Conservation (phyloP, 2,329 filamentous ascomycete species). For the Ascosphaera aggregata region DNA sequence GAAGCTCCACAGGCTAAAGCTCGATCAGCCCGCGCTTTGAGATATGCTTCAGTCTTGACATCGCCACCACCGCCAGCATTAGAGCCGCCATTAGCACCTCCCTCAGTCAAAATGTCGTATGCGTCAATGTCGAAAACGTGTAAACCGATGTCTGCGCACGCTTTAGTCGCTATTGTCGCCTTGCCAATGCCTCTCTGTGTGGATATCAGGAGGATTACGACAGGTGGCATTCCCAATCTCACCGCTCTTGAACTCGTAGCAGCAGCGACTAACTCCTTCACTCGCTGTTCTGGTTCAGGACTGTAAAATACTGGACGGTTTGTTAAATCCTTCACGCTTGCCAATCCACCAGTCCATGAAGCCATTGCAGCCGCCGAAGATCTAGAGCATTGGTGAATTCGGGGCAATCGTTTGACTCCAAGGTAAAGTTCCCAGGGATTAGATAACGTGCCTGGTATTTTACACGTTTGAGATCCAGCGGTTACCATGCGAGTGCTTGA, state of each 20-base stretch:
- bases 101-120: constrained; percentile 87
- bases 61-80: constrained; percentile 29
- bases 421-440: constrained; percentile 84
- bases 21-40: constrained; percentile 69
- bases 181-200: constrained; percentile 91
- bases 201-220: constrained; percentile 72
- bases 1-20: constrained; percentile 72
- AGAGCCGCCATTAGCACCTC: constrained; percentile 43
- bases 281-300: constrained; percentile 36
- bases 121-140: constrained; percentile 78
- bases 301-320: constrained; percentile 25
- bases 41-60: constrained; percentile 77
- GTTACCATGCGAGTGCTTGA: constrained; percentile 75
- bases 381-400: constrained; percentile 15
- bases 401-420: constrained; percentile 45
- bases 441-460: constrained; percentile 49
- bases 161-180: constrained; percentile 48
- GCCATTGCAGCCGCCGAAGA: constrained; percentile 1
- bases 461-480: constrained; percentile 65
- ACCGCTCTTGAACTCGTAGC: constrained; percentile 74
- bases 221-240: constrained; percentile 63
- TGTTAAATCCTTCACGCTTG: constrained; percentile 4
- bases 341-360: not conserved
- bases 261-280: constrained; percentile 68
- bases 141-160: constrained; percentile 71